Evolutionary conservation across 345 rosid species (phyloP).

Genomic region (Melastoma malabathricum): DNA sequence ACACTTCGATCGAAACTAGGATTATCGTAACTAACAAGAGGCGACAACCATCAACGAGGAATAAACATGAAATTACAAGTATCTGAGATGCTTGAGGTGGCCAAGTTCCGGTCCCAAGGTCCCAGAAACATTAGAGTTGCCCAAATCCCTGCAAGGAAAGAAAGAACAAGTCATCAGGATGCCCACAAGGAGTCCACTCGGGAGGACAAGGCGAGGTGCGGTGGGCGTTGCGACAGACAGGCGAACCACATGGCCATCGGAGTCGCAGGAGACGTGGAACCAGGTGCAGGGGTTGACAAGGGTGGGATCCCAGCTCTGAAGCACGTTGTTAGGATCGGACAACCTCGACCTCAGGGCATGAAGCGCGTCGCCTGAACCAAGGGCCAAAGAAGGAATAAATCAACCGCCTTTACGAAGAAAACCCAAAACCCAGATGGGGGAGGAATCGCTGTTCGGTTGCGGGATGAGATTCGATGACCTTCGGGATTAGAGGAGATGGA

Average conservation of each 20-base stretch:
- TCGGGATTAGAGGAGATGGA: too few relatives aligned
- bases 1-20: too few relatives aligned
- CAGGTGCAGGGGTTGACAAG: constrained; percentile 90
- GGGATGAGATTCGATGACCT: too few relatives aligned
- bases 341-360: constrained; percentile 48
- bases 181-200: not conserved
- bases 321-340: constrained; percentile 54
- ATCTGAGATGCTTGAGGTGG: constrained; percentile 49
- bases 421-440: not conserved
- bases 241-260: constrained; percentile 49
- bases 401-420: not conserved
- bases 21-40: not conserved
- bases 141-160: constrained; percentile 40
- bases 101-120: constrained; percentile 56
- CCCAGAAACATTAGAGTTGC: constrained; percentile 57
- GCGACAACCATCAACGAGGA: not conserved
- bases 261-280: constrained; percentile 73
- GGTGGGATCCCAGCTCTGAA: constrained; percentile 85
- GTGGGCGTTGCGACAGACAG: constrained; percentile 21
- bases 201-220: not conserved
- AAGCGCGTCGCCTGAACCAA: constrained; percentile 55
- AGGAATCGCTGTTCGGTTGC: not conserved
- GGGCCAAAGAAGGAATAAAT: constrained; percentile 4
- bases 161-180: not conserved
- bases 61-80: constrained; percentile 26